Evolutionary conservation across 2,329 filamentous ascomycete genomes (phyloP).

Genomic region (Ustulina deusta): DNA sequence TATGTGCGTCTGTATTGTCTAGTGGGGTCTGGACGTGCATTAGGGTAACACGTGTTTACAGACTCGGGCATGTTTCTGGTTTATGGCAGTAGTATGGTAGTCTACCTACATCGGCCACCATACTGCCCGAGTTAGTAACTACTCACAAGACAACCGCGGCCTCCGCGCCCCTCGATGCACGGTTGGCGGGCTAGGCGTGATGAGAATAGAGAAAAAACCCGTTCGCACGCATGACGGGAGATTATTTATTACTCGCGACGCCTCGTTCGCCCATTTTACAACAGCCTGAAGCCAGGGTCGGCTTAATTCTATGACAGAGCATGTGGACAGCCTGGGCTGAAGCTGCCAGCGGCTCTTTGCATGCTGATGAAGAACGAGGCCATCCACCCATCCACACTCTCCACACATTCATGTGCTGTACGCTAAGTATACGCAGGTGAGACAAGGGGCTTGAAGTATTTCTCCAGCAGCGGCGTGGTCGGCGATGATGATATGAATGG

Average conservation of each 20-base stretch:
- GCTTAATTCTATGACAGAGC: neutral
- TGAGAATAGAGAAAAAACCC: neutral
- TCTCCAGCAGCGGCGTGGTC: neutral
- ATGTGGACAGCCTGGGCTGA: neutral
- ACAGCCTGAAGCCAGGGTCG: neutral
- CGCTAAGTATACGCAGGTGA: neutral
- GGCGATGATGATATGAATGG: constrained; percentile 3
- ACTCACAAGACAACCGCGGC: neutral
- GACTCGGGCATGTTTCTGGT: constrained; percentile 10
- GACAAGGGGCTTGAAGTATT: neutral
- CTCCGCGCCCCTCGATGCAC: neutral
- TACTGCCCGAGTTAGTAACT: neutral
- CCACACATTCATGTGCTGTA: neutral
- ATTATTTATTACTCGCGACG: neutral
- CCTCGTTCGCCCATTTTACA: neutral
- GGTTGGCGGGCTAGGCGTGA: constrained; percentile 8
- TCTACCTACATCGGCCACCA: neutral
- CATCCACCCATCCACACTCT: neutral
- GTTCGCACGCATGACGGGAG: neutral
- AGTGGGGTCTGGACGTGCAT: neutral
- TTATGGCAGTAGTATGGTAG: neutral
- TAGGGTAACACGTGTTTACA: constrained; percentile 22
- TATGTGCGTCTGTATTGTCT: constrained; percentile 5
- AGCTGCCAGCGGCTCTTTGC: neutral
- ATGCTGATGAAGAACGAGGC: constrained; percentile 6